Percentiles rank a stretch among this genome's conserved stretches.
These are phyloP conservation scores for Lactarius akahatsu DNA, from an alignment of 768 basidiomycete species.

Conservation along the genomic window DNA sequence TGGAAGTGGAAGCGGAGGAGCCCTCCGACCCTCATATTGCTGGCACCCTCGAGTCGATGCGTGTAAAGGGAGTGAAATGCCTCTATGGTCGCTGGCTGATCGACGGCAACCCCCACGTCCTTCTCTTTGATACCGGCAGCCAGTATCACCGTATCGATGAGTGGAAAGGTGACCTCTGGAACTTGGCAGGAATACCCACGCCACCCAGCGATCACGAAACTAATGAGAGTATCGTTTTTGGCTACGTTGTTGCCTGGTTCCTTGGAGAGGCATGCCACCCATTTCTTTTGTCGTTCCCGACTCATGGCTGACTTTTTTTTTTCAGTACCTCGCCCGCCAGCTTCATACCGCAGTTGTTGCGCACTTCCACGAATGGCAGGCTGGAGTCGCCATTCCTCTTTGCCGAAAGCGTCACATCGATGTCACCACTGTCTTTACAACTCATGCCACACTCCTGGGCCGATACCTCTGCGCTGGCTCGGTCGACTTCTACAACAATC, in stretches of 20 bases:
- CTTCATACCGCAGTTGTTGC: slow-evolving; percentile 85
- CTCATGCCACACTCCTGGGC: slow-evolving; percentile 96
- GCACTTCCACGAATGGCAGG: slow-evolving; percentile 99
- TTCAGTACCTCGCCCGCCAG: slow-evolving; percentile 78
- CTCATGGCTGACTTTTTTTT: slow-evolving; percentile 19
- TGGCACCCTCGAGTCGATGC: slow-evolving; percentile 79
- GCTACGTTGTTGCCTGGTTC: slow-evolving; percentile 99
- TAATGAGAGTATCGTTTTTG: slow-evolving; percentile 96
- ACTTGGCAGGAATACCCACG: slow-evolving; percentile 94
- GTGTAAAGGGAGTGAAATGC: slow-evolving; percentile 84
- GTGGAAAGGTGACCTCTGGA: slow-evolving; percentile 99
- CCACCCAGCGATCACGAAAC: slow-evolving; percentile 97
- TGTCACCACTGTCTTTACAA: slow-evolving; percentile 98
- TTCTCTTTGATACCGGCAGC: slow-evolving; percentile 93
- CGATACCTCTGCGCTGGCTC: slow-evolving; percentile 98
- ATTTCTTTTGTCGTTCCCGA: background rate
- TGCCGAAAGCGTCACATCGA: slow-evolving; percentile 97
- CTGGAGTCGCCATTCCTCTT: slow-evolving; percentile 90
- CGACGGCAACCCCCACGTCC: slow-evolving; percentile 92
- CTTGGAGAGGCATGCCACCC: slow-evolving; percentile 80
- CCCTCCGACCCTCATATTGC: slow-evolving; percentile 78
- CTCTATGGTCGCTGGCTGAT: slow-evolving; percentile 98
- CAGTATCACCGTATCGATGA: slow-evolving; percentile 88
- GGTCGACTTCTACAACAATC: slow-evolving; percentile 99
- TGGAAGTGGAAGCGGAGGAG: slow-evolving; percentile 96